Evolutionary conservation across 2,329 filamentous ascomycete genomes (phyloP), one percentile per base, ranked within the genome.

Genomic region (Talaromyces sp.): DNA sequence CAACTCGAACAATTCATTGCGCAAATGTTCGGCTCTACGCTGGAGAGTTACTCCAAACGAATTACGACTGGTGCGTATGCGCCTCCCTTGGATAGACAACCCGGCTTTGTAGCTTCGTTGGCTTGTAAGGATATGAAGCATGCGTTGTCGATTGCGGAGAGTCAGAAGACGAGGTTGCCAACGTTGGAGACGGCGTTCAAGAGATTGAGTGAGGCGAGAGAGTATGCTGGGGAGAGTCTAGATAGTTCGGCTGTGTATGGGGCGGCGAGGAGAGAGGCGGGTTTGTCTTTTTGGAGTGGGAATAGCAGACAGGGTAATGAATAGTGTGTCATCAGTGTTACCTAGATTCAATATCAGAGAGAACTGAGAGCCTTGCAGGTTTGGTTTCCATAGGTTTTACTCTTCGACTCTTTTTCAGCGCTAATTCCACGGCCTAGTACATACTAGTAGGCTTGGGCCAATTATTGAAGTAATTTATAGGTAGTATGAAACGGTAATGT

Each of bases 1-100:
- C 71, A 74, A 0, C 68, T 83, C 2, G 80, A 82, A 54, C 64
- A 73, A 0, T 72, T 84, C 0, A 70, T 82, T 52, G 58, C 51
- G 70, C 59, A 63, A 27, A 64, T 67, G 58, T 67, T 66, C 51
- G 65, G 65, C 13, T 55, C 63, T 1, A 62, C 65, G 2, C 51
- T 64, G 2, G 50, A 64, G 32, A 63, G 63, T 27, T 66, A 66
- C 31, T 64, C 61, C 1, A 62, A 62, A 51, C 64, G 65, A 7
- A 64, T 67, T 2, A 67, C 65, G 5, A 63, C 55, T 9, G 65
- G 65, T 0, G 38, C 63, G 3, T 67, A 67, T 59, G 65, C 65
- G 43, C 65, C 65, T 5, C 56, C 61, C 0, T 24, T 62, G 11
- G 63, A 62, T 4, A 56, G 53, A 11, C 13, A 49, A 26, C 63